Base-by-base conservation (phyloP, 1,284 basidiomycete genomes). In the Ustilago cynodontis region DNA sequence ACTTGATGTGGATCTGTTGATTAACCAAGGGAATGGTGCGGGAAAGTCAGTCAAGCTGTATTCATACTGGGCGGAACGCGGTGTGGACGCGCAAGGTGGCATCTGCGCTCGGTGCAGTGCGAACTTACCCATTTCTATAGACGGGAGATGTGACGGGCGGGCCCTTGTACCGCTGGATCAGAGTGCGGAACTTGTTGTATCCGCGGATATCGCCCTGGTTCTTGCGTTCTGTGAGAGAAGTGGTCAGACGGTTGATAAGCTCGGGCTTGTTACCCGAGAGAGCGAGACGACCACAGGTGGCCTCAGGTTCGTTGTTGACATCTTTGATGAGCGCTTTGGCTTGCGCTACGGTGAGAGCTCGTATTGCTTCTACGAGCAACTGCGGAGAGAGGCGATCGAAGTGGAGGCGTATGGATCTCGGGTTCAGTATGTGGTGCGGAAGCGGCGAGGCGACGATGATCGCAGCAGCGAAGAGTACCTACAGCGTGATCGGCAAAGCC, bases 221-320 rank as follows among this genome's bases (percentile, higher is more conserved):
- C 61, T 65, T 55, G 54, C 59, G 41, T 37, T 65, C 66, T 2
- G 62, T 51, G n/a, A 83, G 50, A 3, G 62, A 43, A 26, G 69
- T 58, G 14, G 37, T 51, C 18, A 83, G 49, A 6, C 80, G 71
- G 43, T 73, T 60, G 33, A 72, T 65, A 49, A 83, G 61, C 20
- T 78, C 77, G 1, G 72, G 59, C 50, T 83, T 83, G 75, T 78
- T 82, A 14, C 82, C 82, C 1, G 72, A 71, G 41, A 83, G 55
- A 3, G 68, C 57, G 2, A 81, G 43, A 41, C 62, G 73, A 2
- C 66, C 62, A 28, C 77, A 64, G 28, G 66, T 53, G 10, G 64
- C 52, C 11, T 71, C 70, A 6, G 58, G 59, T 39, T 71, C 80
- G 55, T 77, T 76, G 70, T 80, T 80, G 64, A 83, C 50, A 18